phyloP scores from a whole-genome alignment of 148 eudicot genomes.

The Persicaria maculosa region DNA sequence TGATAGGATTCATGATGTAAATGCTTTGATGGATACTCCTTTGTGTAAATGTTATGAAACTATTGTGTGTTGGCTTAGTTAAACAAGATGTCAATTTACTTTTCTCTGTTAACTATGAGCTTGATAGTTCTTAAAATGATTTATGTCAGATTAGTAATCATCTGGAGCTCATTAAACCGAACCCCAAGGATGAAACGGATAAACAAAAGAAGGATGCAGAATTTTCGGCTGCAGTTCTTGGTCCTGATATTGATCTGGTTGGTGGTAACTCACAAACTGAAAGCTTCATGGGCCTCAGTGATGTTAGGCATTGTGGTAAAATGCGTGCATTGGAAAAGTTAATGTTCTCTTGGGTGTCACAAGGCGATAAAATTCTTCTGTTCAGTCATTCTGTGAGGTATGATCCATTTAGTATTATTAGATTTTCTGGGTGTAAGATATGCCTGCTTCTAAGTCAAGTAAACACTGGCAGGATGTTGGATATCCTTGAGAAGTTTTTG shows the following conservation, averaged over 20 bases:
- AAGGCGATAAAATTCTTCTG: slow-evolving; percentile 85
- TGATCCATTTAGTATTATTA: slow-evolving; percentile 12
- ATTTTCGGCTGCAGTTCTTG: slow-evolving; percentile 77
- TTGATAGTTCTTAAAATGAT: background rate
- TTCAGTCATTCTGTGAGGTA: slow-evolving; percentile 96
- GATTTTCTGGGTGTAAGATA: background rate
- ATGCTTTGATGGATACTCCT: background rate
- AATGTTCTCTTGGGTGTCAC: slow-evolving; percentile 68
- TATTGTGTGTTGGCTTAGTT: background rate
- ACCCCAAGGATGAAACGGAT: slow-evolving; percentile 72
- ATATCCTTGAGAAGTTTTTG: slow-evolving; percentile 81
- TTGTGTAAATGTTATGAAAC: background rate
- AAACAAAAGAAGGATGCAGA: slow-evolving; percentile 85
- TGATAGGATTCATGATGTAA: background rate
- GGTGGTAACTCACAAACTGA: slow-evolving; percentile 65
- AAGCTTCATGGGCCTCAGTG: slow-evolving; percentile 88
- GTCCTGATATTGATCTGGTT: slow-evolving; percentile 66
- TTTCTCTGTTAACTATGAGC: background rate
- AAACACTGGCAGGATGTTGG: slow-evolving; percentile 64
- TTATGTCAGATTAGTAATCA: slow-evolving; percentile 84
- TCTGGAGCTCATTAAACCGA: slow-evolving; percentile 93
- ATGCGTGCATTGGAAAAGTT: slow-evolving; percentile 88
- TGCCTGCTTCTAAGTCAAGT: background rate
- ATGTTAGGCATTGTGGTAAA: slow-evolving; percentile 87
- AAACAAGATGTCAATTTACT: background rate